These are phyloP conservation scores for Sphagnum fallax DNA, from an alignment of 228 moss, liverwort and hornwort species.

Conservation along the genomic window DNA sequence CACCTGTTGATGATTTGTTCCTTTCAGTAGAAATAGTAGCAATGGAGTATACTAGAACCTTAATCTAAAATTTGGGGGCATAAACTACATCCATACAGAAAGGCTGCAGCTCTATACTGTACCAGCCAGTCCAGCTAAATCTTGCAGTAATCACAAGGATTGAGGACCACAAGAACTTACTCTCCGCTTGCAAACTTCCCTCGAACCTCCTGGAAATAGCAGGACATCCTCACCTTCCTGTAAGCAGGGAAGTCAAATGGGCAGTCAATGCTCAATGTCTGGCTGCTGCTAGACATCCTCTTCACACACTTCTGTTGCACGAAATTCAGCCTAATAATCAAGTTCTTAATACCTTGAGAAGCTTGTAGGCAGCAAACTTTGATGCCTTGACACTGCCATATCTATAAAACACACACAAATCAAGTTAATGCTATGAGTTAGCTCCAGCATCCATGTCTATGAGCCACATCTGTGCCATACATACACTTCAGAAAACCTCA, in stretches of 20 bases:
- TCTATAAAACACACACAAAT: conserved; percentile 16
- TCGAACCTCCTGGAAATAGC: conserved; percentile 85
- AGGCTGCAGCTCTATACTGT: no score
- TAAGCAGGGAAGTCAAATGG: background rate
- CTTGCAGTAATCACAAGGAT: background rate
- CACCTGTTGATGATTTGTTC: no score
- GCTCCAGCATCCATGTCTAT: no score
- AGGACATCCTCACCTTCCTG: conserved; percentile 87
- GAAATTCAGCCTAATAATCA: background rate
- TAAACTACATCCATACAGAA: no score
- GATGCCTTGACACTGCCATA: conserved; percentile 94
- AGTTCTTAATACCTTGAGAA: conserved; percentile 58
- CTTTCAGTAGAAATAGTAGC: no score
- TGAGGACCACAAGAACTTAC: conserved; percentile 24
- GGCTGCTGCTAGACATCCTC: background rate
- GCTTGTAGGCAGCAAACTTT: conserved; percentile 70
- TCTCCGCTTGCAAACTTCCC: conserved; percentile 94
- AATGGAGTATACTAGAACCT: no score
- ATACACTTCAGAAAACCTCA: no score
- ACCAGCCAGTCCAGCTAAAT: no score
- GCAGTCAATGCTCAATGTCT: background rate
- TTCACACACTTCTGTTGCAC: background rate
- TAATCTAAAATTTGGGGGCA: no score
- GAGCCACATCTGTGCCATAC: no score
- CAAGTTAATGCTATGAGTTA: no score